Evolutionary conservation across 2,329 filamentous ascomycete genomes (phyloP).

Genomic region (Talaromyces rugulosus): DNA sequence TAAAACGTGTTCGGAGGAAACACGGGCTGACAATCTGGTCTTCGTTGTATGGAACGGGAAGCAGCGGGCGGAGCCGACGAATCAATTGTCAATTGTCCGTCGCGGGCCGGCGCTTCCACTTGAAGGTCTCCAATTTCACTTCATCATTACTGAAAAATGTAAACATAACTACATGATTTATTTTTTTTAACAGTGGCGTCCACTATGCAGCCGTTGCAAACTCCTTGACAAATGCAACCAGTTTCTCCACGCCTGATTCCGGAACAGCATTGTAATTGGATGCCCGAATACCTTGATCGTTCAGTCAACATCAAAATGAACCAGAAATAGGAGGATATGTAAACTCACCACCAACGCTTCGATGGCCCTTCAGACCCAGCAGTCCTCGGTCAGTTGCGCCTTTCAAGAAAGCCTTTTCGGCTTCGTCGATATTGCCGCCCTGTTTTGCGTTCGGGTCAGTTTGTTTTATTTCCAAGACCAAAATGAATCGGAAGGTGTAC

Average conservation of each 20-base stretch:
- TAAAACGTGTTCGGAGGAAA: background rate
- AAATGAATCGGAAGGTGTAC: slow-evolving; percentile 22
- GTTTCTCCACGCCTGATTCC: slow-evolving; percentile 40
- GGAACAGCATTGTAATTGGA: slow-evolving; percentile 87
- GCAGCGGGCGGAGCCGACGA: background rate
- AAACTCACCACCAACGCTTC: slow-evolving; percentile 64
- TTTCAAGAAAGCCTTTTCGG: slow-evolving; percentile 74
- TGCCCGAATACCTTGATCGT: slow-evolving; percentile 60
- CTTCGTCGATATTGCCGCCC: slow-evolving; percentile 58
- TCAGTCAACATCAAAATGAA: background rate
- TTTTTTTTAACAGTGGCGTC: background rate
- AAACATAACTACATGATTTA: background rate
- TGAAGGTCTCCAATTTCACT: background rate
- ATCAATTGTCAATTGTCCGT: background rate
- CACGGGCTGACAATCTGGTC: background rate
- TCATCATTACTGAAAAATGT: background rate
- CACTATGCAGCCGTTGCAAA: slow-evolving; percentile 41
- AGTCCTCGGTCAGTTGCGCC: slow-evolving; percentile 65
- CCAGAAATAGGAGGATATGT: background rate
- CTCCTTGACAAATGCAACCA: slow-evolving; percentile 46
- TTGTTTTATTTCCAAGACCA: background rate
- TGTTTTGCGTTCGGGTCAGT: slow-evolving; percentile 20
- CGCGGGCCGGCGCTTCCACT: background rate
- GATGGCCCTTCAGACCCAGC: slow-evolving; percentile 81
- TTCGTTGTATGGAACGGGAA: background rate